A percentile compares a stretch with the other conserved stretches of the same genome.
These are phyloP conservation scores for Scheffersomyces lignicola DNA, from an alignment of 1,139 yeast species.

Conservation along the genomic window DNA sequence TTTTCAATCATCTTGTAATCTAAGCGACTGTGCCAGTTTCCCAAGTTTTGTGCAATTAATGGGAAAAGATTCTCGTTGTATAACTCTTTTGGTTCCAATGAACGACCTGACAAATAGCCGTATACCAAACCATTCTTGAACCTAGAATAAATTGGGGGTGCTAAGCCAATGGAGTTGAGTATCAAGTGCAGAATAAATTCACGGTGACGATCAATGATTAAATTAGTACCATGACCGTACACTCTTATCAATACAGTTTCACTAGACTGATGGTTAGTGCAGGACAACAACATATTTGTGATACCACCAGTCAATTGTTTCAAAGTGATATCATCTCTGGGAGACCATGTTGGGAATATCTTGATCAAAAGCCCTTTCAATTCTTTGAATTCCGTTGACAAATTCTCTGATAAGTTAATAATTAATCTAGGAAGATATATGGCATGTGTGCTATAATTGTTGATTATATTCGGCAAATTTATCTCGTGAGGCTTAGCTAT, in stretches of 20 bases:
- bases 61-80: slow-evolving; percentile 49
- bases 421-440: slow-evolving; percentile 40
- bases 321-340: slow-evolving; percentile 23
- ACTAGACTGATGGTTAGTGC: slow-evolving; percentile 28
- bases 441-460: slow-evolving; percentile 35
- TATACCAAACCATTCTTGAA: slow-evolving; percentile 75
- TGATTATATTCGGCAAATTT: slow-evolving; percentile 19
- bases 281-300: slow-evolving; percentile 69
- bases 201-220: slow-evolving; percentile 73
- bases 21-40: slow-evolving; percentile 65
- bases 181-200: slow-evolving; percentile 74
- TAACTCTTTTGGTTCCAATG: slow-evolving; percentile 59
- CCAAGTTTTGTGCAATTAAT: slow-evolving; percentile 65
- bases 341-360: slow-evolving; percentile 38
- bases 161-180: slow-evolving; percentile 59
- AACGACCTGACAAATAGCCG: slow-evolving; percentile 67
- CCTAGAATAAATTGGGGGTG: slow-evolving; percentile 69
- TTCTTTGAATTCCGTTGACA: slow-evolving; percentile 30
- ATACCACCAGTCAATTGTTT: slow-evolving; percentile 71
- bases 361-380: slow-evolving; percentile 32
- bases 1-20: slow-evolving; percentile 47
- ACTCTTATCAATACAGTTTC: slow-evolving; percentile 63
- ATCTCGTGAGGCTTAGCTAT: slow-evolving; percentile 6
- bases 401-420: slow-evolving; percentile 33
- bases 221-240: slow-evolving; percentile 73